Percentiles rank a stretch among this genome's conserved stretches.
phyloP scores from a whole-genome alignment of 192 early-diverging fungal species.

The Dimargaris xerosporica region DNA sequence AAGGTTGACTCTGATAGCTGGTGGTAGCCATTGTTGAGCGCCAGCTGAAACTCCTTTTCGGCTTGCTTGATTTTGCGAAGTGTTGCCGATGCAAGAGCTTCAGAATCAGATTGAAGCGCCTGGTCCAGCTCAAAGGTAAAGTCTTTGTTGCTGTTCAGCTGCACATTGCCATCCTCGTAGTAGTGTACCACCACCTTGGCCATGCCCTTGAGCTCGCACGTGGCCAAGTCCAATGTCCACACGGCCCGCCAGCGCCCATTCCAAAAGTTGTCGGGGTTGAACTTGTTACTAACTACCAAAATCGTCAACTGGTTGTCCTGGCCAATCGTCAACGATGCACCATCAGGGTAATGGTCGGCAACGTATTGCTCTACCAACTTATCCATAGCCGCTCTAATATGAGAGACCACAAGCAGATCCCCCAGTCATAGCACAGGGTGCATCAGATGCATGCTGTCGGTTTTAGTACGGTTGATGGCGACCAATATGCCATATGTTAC shows the following conservation, averaged over 20 bases:
- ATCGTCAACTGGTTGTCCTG: constrained; percentile 29
- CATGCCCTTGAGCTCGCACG: constrained; percentile 46
- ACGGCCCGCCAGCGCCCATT: constrained; percentile 85
- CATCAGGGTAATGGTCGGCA: constrained; percentile 64
- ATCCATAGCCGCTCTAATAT: constrained; percentile 42
- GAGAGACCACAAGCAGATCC: constrained; percentile 8
- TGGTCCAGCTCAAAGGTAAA: constrained; percentile 22
- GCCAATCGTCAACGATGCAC: constrained; percentile 28
- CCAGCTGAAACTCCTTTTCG: constrained; percentile 71
- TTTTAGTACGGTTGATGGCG: no score
- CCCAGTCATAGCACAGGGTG: background rate
- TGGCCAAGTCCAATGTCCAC: constrained; percentile 52
- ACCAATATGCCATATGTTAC: background rate
- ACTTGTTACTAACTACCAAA: constrained; percentile 77
- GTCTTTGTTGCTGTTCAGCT: constrained; percentile 69
- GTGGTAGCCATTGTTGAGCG: constrained; percentile 65
- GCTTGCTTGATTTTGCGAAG: constrained; percentile 46
- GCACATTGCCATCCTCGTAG: constrained; percentile 99
- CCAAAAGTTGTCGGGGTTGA: constrained; percentile 90
- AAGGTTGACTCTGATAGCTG: constrained; percentile 80
- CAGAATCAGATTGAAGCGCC: background rate
- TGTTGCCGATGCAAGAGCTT: constrained; percentile 30
- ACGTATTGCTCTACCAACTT: constrained; percentile 44
- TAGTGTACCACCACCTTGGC: constrained; percentile 84
- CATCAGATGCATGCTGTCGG: no score